Evolutionary conservation across 1,284 basidiomycete species (phyloP).

Genomic region (Naganishia albida): DNA sequence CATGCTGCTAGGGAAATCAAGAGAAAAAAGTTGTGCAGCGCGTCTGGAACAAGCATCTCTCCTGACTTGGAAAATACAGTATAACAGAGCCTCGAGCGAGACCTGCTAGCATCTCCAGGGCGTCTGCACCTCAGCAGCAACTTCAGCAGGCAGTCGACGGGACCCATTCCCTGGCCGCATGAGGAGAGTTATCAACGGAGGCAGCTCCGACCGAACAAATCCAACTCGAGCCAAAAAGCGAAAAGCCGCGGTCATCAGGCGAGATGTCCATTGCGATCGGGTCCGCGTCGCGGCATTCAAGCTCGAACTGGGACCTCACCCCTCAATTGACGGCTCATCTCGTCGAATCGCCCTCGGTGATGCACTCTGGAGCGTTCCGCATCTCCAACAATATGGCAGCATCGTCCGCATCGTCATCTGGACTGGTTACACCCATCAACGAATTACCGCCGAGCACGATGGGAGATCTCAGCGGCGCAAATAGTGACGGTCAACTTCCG

Average conservation of each 20-base stretch:
- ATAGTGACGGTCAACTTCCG: slow-evolving; percentile 3
- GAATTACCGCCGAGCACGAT: slow-evolving; percentile 21
- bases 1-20: too few relatives aligned
- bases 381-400: slow-evolving; percentile 27
- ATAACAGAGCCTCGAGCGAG: too few relatives aligned
- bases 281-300: neutral
- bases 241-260: neutral
- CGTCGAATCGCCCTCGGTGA: slow-evolving; percentile 3
- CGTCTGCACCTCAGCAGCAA: too few relatives aligned
- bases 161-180: too few relatives aligned
- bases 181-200: too few relatives aligned
- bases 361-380: slow-evolving; percentile 17
- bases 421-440: slow-evolving; percentile 18
- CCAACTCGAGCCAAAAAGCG: neutral
- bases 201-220: too few relatives aligned
- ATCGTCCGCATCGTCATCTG: slow-evolving; percentile 5
- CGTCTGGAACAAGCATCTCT: too few relatives aligned
- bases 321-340: neutral
- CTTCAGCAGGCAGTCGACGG: too few relatives aligned
- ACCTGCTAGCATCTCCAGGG: too few relatives aligned
- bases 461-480: neutral
- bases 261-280: slow-evolving; percentile 1
- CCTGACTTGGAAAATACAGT: too few relatives aligned
- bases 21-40: too few relatives aligned
- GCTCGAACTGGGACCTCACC: neutral